Evolutionary conservation across 148 eudicot species (phyloP), one percentile per base, ranked within the genome.

Genomic region (Camellia sinensis): DNA sequence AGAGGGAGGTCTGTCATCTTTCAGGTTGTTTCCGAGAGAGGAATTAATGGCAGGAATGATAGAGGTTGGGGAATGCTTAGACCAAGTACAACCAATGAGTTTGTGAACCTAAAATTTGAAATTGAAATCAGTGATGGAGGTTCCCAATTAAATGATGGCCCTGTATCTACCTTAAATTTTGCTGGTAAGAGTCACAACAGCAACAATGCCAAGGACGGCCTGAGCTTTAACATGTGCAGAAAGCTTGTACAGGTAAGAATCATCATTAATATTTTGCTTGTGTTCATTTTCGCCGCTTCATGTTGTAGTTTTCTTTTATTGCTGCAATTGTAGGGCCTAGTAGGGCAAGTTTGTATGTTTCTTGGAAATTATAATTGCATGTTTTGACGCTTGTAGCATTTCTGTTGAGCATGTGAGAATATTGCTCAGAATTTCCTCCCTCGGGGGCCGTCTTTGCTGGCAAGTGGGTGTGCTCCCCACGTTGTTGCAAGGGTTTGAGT

Each of bases 211-310:
- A 93, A 90, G 83, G 91, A 91, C 63, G 89, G 91, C 57, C 80
- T 93, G 79, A 90, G 98, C 88, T 95, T 95, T 78, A 82, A 81
- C 62, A 83, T 94, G 75, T 93, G 96, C 89, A 87, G 81, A 82
- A 95, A 88, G 83, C 89, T 95, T n/a, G 98, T 93, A 64, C 94
- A 93, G 96, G 98, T 95, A 41, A 12, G 45, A 11, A 40, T 73
- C 60, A 40, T 73, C 60, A 2, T 37, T 53, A 37, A 9, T 69
- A 50, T 72, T 80, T 40, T 62, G 53, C 9, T 4, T 41, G 7
- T 53, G 15, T 66, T 4, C 4, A 6, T n/a, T 50, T 50, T 52
- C n/a, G 46, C 53, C 53, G 29, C 52, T 53, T 7, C 10, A 53
- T 50, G 4, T 29, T 41, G 0, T 43, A 79, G 68, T 60, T 62